Percentiles rank a stretch among this genome's conserved stretches.
Evolutionary conservation across 129 eudicot species (phyloP).

Genomic region (Saposhnikovia divaricata): DNA sequence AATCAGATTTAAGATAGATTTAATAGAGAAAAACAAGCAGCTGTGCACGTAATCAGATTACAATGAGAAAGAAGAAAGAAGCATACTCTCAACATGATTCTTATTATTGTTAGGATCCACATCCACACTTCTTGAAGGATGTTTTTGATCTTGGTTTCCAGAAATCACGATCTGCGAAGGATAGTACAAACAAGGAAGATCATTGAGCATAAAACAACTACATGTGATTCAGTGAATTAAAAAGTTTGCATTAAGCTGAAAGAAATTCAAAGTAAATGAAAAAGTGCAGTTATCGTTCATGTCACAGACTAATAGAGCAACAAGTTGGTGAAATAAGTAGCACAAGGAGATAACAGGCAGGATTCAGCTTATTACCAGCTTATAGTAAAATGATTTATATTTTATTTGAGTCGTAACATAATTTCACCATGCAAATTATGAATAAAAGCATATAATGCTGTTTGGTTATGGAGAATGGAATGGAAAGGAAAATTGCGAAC

Average conservation of each 20-base stretch:
- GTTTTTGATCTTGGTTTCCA: constrained; percentile 44
- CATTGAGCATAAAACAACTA: neutral
- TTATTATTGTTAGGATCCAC: constrained; percentile 25
- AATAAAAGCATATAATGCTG: neutral
- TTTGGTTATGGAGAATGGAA: neutral
- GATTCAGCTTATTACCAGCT: no score
- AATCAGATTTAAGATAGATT: neutral
- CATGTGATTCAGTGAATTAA: neutral
- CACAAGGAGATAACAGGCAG: neutral
- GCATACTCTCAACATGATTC: constrained; percentile 39
- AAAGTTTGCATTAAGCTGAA: neutral
- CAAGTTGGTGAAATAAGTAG: neutral
- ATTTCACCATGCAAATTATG: neutral
- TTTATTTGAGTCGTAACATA: neutral
- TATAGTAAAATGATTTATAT: neutral
- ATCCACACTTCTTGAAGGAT: constrained; percentile 27
- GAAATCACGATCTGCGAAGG: constrained; percentile 59
- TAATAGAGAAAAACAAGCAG: neutral
- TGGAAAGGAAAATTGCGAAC: neutral
- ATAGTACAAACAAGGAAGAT: neutral
- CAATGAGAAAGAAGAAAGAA: neutral
- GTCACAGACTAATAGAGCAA: neutral
- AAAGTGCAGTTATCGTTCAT: neutral
- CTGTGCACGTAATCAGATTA: neutral
- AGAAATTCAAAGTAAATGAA: neutral